Percentiles rank a stretch among this genome's conserved stretches.
phyloP scores from a whole-genome alignment of 495 filamentous ascomycete species.

The Lasiosphaeris hirsuta region DNA sequence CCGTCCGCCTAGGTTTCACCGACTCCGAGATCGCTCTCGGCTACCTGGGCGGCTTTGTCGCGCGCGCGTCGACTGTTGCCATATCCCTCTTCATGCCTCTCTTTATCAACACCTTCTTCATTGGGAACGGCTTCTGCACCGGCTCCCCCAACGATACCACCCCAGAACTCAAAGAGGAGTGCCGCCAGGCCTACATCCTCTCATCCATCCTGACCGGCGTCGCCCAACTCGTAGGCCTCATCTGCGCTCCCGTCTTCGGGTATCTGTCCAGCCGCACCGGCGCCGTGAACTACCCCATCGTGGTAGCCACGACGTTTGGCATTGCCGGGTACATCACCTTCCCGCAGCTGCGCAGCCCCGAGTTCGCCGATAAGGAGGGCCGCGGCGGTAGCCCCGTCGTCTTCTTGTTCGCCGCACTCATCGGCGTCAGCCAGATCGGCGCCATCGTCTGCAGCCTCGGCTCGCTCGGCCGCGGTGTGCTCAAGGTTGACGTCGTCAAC shows the following conservation, averaged over 20 bases:
- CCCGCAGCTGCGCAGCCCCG: conserved; percentile 64
- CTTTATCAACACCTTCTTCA: conserved; percentile 86
- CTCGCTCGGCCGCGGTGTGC: conserved; percentile 73
- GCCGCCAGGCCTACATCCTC: conserved; percentile 78
- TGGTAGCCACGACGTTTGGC: conserved; percentile 66
- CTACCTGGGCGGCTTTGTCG: conserved; percentile 93
- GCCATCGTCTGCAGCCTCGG: conserved; percentile 91
- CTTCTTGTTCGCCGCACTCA: conserved; percentile 70
- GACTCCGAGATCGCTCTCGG: conserved; percentile 77
- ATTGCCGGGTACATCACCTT: conserved; percentile 73
- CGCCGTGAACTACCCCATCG: conserved; percentile 67
- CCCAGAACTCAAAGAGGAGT: conserved; percentile 73
- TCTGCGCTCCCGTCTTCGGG: conserved; percentile 84
- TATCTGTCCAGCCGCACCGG: conserved; percentile 63
- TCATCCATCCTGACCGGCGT: conserved; percentile 81
- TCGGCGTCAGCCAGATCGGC: conserved; percentile 91
- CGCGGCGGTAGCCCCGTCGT: conserved; percentile 61
- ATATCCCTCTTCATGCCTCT: conserved; percentile 93
- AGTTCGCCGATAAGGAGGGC: conserved; percentile 55
- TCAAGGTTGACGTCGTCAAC: conserved; percentile 49
- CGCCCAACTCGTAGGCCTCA: conserved; percentile 79
- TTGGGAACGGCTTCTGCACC: conserved; percentile 71
- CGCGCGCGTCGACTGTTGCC: conserved; percentile 90
- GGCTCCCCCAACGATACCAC: conserved; percentile 55
- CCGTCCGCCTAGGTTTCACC: conserved; percentile 67